Conservation (phyloP, 1,284 basidiomycete genomes). For the Moniliella sp. region DNA sequence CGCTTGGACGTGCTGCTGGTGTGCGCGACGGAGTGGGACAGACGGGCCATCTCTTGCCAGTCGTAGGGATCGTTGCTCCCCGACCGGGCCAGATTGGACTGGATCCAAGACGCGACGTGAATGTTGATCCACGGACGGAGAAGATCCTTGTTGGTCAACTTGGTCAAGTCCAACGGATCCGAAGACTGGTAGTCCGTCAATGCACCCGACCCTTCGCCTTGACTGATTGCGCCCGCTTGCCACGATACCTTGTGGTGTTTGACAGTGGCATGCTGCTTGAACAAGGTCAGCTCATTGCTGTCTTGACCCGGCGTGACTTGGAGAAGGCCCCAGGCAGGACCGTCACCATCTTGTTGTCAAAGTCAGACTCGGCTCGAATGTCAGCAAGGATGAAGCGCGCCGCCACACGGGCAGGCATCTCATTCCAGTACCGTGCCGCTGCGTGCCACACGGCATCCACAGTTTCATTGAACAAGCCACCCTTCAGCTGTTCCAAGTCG, state of each 20-base stretch:
- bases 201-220: slow-evolving; percentile 5
- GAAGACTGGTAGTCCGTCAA: slow-evolving; percentile 19
- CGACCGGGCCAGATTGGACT: slow-evolving; percentile 20
- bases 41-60: slow-evolving; percentile 10
- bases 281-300: slow-evolving; percentile 12
- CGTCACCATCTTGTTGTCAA: no score
- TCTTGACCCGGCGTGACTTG: slow-evolving; percentile 19
- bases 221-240: slow-evolving; percentile 2
- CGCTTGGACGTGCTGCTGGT: not conserved
- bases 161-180: slow-evolving; percentile 5
- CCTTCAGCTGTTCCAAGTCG: not conserved
- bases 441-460: slow-evolving; percentile 1
- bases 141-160: slow-evolving; percentile 14
- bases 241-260: slow-evolving; percentile 12
- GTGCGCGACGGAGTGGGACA: slow-evolving; percentile 2
- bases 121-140: slow-evolving; percentile 28
- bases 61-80: slow-evolving; percentile 16
- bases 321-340: slow-evolving; percentile 19
- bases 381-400: slow-evolving; percentile 1
- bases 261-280: slow-evolving; percentile 11
- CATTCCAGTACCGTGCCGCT: slow-evolving; percentile 1
- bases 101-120: slow-evolving; percentile 26
- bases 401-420: slow-evolving; percentile 1
- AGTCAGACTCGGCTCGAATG: slow-evolving; percentile 2
- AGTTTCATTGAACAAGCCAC: not conserved